Evolutionary conservation across 225 moss, liverwort and hornwort species (phyloP).

Genomic region (Neckera pumila): DNA sequence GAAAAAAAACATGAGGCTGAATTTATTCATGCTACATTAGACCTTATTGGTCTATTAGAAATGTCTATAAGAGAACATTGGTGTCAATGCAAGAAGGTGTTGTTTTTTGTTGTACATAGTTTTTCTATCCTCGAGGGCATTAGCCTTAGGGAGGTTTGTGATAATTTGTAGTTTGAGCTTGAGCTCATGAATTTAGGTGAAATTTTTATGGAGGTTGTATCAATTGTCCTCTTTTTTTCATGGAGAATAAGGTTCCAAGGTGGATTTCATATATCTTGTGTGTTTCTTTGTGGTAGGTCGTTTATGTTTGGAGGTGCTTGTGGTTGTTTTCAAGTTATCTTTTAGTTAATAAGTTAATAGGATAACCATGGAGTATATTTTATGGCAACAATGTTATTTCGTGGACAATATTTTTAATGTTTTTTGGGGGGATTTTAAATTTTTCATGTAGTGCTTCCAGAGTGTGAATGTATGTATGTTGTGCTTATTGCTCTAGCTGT

Average conservation of each 20-base stretch:
- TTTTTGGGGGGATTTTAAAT: accelerated
- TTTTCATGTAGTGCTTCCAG: not conserved
- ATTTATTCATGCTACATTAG: not conserved
- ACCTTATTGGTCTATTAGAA: not conserved
- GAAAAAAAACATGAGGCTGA: not conserved
- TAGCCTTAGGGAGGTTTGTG: accelerated
- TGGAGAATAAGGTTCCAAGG: no score
- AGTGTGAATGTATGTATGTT: not conserved
- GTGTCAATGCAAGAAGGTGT: not conserved
- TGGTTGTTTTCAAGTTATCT: not conserved
- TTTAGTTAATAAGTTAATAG: no score
- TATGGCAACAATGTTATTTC: no score
- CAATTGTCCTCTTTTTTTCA: not conserved
- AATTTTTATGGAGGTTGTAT: not conserved
- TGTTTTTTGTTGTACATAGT: accelerated
- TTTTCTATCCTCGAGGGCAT: accelerated
- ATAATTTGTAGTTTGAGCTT: not conserved
- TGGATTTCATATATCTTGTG: not conserved
- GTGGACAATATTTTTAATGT: not conserved
- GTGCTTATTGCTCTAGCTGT: accelerated
- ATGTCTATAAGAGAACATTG: accelerated
- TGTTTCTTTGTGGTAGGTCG: not conserved
- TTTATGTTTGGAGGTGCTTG: not conserved
- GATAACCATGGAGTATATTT: not conserved
- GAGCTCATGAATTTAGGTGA: accelerated